Evolutionary conservation across 805 yeast species (phyloP).

Genomic region (Hermanozyma aechmeae): DNA sequence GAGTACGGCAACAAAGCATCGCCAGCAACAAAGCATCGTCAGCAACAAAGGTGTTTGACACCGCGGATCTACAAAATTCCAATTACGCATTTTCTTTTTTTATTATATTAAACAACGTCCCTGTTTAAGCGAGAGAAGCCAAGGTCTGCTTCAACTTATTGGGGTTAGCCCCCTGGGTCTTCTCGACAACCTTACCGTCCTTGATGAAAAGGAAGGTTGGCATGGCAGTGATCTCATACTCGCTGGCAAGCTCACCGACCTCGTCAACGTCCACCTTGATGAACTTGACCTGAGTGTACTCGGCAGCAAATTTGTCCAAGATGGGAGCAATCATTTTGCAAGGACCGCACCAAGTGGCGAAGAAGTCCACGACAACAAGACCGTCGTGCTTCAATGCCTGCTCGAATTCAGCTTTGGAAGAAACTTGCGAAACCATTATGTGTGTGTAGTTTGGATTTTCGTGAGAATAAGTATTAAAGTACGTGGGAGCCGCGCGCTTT

Average conservation of each 20-base stretch:
- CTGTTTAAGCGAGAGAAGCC: conserved; percentile 37
- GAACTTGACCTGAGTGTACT: conserved; percentile 64
- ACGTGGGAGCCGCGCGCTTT: background rate
- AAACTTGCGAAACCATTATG: conserved; percentile 29
- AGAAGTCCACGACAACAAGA: conserved; percentile 70
- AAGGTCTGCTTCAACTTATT: conserved; percentile 67
- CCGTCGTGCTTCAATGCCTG: conserved; percentile 53
- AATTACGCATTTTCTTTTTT: no score
- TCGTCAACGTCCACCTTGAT: conserved; percentile 90
- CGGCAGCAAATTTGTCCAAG: conserved; percentile 68
- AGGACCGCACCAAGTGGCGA: conserved; percentile 76
- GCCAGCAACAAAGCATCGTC: no score
- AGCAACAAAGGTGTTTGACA: no score
- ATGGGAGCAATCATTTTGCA: conserved; percentile 74
- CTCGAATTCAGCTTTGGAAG: conserved; percentile 48
- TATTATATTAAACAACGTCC: background rate
- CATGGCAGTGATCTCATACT: conserved; percentile 48
- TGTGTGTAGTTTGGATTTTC: no score
- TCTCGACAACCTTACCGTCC: conserved; percentile 69
- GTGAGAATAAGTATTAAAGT: no score
- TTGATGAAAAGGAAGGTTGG: conserved; percentile 68
- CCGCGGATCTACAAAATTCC: no score
- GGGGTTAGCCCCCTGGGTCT: conserved; percentile 87
- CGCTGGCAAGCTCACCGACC: conserved; percentile 65
- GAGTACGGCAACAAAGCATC: no score